phyloP scores from a whole-genome alignment of 305 asterid species.

The Fraxinus floribunda region DNA sequence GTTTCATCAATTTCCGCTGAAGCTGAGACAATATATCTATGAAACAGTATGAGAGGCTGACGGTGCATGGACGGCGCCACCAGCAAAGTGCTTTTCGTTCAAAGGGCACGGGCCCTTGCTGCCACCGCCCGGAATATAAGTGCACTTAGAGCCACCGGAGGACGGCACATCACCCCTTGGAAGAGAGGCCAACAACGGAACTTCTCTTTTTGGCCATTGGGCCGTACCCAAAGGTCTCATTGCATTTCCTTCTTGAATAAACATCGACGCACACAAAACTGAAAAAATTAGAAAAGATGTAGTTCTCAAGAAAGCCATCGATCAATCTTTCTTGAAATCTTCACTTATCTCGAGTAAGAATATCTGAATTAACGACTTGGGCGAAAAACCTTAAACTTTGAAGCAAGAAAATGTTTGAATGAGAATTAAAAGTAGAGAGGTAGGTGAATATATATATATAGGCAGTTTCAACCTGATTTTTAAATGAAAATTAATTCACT shows the following conservation, averaged over 20 bases:
- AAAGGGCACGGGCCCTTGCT: conserved; percentile 11
- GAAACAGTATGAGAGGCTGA: background rate
- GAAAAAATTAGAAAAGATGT: background rate
- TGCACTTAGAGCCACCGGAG: conserved; percentile 23
- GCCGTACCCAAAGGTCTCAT: conserved; percentile 22
- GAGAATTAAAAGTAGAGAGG: background rate
- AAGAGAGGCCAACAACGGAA: conserved; percentile 19
- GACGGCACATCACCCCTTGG: conserved; percentile 25
- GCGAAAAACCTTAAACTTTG: background rate
- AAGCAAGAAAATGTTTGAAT: background rate
- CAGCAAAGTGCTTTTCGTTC: conserved; percentile 23
- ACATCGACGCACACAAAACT: background rate
- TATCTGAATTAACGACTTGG: background rate
- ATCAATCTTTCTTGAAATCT: background rate
- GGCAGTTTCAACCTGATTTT: conserved; percentile 10
- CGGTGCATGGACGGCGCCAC: background rate
- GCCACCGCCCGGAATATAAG: conserved; percentile 27
- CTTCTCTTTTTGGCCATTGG: conserved; percentile 9
- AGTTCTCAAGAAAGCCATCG: conserved; percentile 10
- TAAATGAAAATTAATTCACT: background rate
- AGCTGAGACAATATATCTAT: background rate
- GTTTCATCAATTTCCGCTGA: background rate
- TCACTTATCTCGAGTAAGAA: background rate
- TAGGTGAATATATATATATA: conserved; percentile 13
- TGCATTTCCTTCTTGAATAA: conserved; percentile 10